Conservation (phyloP, 352 stramenopile species). For the Pythium phragmitis region DNA sequence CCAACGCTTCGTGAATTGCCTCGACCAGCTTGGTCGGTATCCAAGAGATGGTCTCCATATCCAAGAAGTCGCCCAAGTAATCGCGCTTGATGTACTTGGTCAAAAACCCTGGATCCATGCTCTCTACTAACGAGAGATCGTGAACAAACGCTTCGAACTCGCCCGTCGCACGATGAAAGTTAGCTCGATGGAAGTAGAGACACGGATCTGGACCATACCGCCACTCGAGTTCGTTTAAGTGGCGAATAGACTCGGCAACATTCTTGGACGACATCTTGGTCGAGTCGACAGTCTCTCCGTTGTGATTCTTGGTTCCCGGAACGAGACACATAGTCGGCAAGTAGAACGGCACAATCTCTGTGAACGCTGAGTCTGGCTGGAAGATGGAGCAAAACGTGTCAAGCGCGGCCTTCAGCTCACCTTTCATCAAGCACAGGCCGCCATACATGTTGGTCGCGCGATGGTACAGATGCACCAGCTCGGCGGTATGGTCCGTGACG, state of each 20-base stretch:
- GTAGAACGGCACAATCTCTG: slow-evolving; percentile 24
- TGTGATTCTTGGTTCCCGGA: slow-evolving; percentile 38
- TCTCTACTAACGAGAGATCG: slow-evolving; percentile 51
- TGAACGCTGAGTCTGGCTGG: slow-evolving; percentile 16
- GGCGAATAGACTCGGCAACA: slow-evolving; percentile 41
- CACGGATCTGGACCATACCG: slow-evolving; percentile 56
- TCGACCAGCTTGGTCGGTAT: slow-evolving; percentile 45
- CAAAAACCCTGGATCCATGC: slow-evolving; percentile 47
- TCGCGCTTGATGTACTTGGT: slow-evolving; percentile 36
- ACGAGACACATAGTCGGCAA: slow-evolving; percentile 46
- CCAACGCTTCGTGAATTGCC: slow-evolving; percentile 35
- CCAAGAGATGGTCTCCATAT: slow-evolving; percentile 61
- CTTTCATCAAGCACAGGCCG: slow-evolving; percentile 49
- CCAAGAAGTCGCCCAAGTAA: slow-evolving; percentile 48
- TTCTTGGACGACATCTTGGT: slow-evolving; percentile 45
- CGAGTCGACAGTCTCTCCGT: slow-evolving; percentile 46
- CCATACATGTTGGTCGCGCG: slow-evolving; percentile 46
- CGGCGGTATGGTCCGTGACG: slow-evolving; percentile 6
- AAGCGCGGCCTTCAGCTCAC: slow-evolving; percentile 45
- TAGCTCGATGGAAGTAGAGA: slow-evolving; percentile 61
- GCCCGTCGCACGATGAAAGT: slow-evolving; percentile 44
- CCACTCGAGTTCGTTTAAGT: slow-evolving; percentile 54
- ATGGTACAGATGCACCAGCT: slow-evolving; percentile 38
- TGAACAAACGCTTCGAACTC: slow-evolving; percentile 43
- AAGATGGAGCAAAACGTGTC: slow-evolving; percentile 46